A percentile compares a stretch with the other conserved stretches of the same genome.
These are phyloP conservation scores for Talaromyces rugulosus DNA, from an alignment of 2,329 filamentous ascomycete genomes.

Conservation along the genomic window DNA sequence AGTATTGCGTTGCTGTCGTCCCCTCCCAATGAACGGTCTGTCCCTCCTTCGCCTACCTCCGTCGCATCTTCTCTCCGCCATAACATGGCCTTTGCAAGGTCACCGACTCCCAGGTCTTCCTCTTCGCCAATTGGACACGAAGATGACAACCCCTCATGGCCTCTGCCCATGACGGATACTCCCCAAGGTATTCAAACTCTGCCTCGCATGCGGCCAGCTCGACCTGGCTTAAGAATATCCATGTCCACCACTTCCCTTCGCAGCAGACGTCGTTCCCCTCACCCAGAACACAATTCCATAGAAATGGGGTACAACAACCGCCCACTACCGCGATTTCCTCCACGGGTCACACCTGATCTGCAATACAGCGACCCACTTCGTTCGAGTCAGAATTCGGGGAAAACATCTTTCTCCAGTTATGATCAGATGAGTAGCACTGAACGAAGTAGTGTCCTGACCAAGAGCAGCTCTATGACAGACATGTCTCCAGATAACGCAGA, in stretches of 20 bases:
- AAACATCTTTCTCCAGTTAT: slow-evolving; percentile 58
- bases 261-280: slow-evolving; percentile 23
- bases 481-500: slow-evolving; percentile 56
- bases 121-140: background rate
- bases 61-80: slow-evolving; percentile 6
- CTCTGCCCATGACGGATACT: slow-evolving; percentile 6
- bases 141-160: slow-evolving; percentile 6
- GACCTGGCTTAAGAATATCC: slow-evolving; percentile 30
- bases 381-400: slow-evolving; percentile 56
- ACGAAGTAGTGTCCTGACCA: slow-evolving; percentile 76
- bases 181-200: background rate
- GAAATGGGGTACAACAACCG: slow-evolving; percentile 21
- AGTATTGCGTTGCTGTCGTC: background rate
- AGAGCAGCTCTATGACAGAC: slow-evolving; percentile 70
- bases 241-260: slow-evolving; percentile 33
- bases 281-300: slow-evolving; percentile 20
- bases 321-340: slow-evolving; percentile 28
- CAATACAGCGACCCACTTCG: slow-evolving; percentile 38
- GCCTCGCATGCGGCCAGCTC: slow-evolving; percentile 10
- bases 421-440: slow-evolving; percentile 64
- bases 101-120: background rate
- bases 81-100: background rate
- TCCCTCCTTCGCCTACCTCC: slow-evolving; percentile 1
- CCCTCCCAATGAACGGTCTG: slow-evolving; percentile 2
- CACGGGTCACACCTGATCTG: slow-evolving; percentile 26